Evolutionary conservation across 805 yeast genomes (phyloP), one percentile per base, ranked within the genome.

Genomic region (Myxozyma lipomycoides): DNA sequence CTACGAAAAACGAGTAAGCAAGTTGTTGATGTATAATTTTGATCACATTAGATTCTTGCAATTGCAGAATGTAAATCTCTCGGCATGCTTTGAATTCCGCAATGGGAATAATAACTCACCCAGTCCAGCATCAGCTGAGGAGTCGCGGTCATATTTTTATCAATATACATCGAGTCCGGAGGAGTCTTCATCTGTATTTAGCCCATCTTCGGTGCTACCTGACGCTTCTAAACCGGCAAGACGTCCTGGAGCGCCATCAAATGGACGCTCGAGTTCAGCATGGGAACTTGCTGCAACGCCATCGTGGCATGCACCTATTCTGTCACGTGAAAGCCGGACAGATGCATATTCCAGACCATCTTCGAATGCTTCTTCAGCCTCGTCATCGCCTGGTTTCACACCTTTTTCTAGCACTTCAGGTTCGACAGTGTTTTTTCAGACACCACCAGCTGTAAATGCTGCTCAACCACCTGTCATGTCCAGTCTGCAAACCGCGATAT

Each of bases 31-130:
- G 10, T 22, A 37, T 19, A 54, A 51, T 24, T 40, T 23, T 17
- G 26, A 9, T 9, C 34, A 17, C 15, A 9, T 54, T 4, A 35
- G 37, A 23, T 30, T 26, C 40, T 43, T 54, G n/a, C 56, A 47
- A 25, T 36, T 54, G 18, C 57, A 54, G 36, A 54, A 54, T 24
- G 58, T 50, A 10, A 54, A 54, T 38, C 36, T 54, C 24, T 39
- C 55, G 3, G 52, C 36, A 5, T 54, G 58, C 28, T 54, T 54
- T 38, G 58, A 53, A 22, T 50, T 53, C n/a, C 35, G 49, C 22
- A 25, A 42, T 19, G 22, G 28, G 12, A 18, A 25, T 26, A 18
- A 35, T 32, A 9, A 7, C 12, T 9, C 12, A 7, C 12, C 32
- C 7, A 10, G 19, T 9, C 7, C 38, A 21, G 38, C 6, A 5